Base-by-base conservation (phyloP, 225 moss, liverwort and hornwort species). In the Bryum argenteum region DNA sequence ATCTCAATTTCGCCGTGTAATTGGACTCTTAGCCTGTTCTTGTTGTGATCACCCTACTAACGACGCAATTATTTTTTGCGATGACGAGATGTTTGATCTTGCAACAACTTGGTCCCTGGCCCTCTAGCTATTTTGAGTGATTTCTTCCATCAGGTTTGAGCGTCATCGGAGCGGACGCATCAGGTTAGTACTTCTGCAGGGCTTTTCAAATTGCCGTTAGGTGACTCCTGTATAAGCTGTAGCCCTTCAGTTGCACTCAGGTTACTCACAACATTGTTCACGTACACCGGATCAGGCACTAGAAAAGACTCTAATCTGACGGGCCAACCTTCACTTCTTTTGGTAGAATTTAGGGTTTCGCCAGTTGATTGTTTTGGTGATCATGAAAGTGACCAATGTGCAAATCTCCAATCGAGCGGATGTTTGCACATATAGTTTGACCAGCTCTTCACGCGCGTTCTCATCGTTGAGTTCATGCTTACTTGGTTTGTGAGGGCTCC, bases 401-500 rank as follows among this genome's bases (percentile, higher is more conserved):
- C n/a, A n/a, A n/a, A 17, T 50, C 63, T 73, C 64, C 69, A 68
- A 58, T 72, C 38, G 22, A 38, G 59, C 60, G 54, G 10, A 1
- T 21, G 54, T 13, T 48, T 20, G 14, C 6, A 50, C 48, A 40
- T 4, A 47, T 26, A 33, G 18, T 11, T 8, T 3, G 20, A 0
- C 26, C 45, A 69, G 0, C 11, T 52, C 40, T 68, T 75, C 41
- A 45, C 44, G 51, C 67, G 58, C 24, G 71, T 75, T 20, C 52
- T 71, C 19, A 22, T 71, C 0, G 53, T 59, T 13, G 68, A 45
- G 58, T 75, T 63, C 4, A 72, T 20, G 9, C 58, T 64, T 12
- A 68, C 45, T 5, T 58, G 63, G 23, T 79, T 78, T 68, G 82
- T 67, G 70, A 45, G 1, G 0, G 65, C 53, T 10, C 17, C n/a